phyloP scores from a whole-genome alignment of 192 early-diverging fungal genomes.

The Neocallimastix lanati region DNA sequence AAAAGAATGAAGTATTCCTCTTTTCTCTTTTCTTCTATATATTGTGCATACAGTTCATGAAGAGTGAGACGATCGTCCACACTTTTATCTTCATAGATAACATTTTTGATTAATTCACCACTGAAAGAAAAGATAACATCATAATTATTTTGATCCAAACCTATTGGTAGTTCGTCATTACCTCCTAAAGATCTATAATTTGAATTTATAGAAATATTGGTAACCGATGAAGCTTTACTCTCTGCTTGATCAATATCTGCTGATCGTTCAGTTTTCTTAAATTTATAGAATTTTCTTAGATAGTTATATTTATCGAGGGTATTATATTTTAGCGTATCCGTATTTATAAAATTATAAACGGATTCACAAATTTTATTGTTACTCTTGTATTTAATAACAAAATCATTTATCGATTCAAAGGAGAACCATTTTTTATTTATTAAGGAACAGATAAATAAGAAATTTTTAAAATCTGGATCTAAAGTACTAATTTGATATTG shows the following conservation, averaged over 20 bases:
- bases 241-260: not conserved
- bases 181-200: not conserved
- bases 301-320: not conserved
- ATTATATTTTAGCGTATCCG: not conserved
- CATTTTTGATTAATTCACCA: not conserved
- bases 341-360: not conserved
- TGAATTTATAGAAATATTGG: not conserved
- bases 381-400: not conserved
- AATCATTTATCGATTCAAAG: not conserved
- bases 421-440: not conserved
- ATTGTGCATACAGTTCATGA: not conserved
- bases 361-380: not conserved
- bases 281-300: not conserved
- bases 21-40: not conserved
- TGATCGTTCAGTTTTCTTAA: not conserved
- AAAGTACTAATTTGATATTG: not conserved
- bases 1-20: not conserved
- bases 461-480: not conserved
- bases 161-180: not conserved
- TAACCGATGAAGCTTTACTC: not conserved
- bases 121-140: not conserved
- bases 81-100: not conserved
- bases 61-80: not conserved
- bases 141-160: not conserved
- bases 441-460: not conserved